phyloP scores from a whole-genome alignment of 139 green algal genomes.

The Chlamydomonas asymmetrica region DNA sequence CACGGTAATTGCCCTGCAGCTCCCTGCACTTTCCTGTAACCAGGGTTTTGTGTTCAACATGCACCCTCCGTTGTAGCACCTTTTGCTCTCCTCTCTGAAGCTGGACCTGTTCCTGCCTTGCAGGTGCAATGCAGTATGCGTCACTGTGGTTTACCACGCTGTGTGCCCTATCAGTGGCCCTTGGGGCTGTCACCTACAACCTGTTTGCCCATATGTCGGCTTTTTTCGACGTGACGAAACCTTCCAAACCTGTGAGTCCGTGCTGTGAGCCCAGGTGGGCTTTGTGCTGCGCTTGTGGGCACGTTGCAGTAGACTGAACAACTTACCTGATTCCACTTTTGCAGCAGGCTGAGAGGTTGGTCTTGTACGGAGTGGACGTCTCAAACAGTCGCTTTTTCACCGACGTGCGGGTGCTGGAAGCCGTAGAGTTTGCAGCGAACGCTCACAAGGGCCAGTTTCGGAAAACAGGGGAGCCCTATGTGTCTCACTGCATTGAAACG shows the following conservation, averaged over 20 bases:
- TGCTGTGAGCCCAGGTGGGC: too few relatives aligned
- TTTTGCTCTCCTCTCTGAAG: too few relatives aligned
- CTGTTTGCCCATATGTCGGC: constrained; percentile 38
- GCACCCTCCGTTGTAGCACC: too few relatives aligned
- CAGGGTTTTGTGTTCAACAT: too few relatives aligned
- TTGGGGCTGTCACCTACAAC: constrained; percentile 55
- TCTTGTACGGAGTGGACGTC: constrained; percentile 43
- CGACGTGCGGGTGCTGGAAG: constrained; percentile 52
- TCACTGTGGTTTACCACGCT: constrained; percentile 45
- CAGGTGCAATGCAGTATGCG: constrained; percentile 17
- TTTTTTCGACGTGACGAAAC: constrained; percentile 35
- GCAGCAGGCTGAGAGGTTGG: too few relatives aligned
- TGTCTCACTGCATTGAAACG: constrained; percentile 92
- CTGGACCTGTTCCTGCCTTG: too few relatives aligned
- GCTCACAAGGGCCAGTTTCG: constrained; percentile 76
- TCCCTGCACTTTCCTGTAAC: too few relatives aligned
- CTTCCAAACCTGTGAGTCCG: too few relatives aligned
- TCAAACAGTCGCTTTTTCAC: constrained; percentile 59
- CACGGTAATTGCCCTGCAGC: too few relatives aligned
- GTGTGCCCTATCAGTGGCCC: constrained; percentile 51
- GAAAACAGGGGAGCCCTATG: constrained; percentile 89
- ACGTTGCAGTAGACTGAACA: too few relatives aligned
- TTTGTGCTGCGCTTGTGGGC: too few relatives aligned
- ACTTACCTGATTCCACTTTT: too few relatives aligned
- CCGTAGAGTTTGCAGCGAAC: constrained; percentile 79